Conservation (phyloP, 169 alveolate genomes). For the Plasmodium reichenowi region DNA sequence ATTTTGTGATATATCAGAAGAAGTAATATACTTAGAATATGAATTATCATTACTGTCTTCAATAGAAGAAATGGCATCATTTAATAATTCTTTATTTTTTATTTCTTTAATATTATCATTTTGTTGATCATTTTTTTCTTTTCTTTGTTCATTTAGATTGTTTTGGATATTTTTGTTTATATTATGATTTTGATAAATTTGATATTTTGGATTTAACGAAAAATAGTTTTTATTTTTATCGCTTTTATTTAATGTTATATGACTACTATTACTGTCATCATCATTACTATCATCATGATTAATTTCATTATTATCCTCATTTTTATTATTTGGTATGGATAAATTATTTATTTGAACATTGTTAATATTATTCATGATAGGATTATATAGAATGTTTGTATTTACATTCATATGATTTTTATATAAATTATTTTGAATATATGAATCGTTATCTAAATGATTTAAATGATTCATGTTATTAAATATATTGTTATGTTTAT, state of each 20-base stretch:
- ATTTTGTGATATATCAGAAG: too few species aligned
- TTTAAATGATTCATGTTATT: constrained; percentile 4
- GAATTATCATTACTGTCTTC: too few species aligned
- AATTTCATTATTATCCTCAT: neutral
- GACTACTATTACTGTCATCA: neutral
- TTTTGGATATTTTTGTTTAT: neutral
- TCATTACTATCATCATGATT: neutral
- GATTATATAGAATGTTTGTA: neutral
- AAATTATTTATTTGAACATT: neutral
- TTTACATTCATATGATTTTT: constrained; percentile 8
- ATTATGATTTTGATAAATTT: neutral
- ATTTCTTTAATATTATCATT: too few species aligned
- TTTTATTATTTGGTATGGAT: neutral
- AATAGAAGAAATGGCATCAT: too few species aligned
- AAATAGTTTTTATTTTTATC: neutral
- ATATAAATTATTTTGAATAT: constrained; percentile 4
- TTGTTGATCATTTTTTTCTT: constrained; percentile 1
- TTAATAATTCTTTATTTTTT: too few species aligned
- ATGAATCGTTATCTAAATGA: neutral
- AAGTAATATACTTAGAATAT: too few species aligned
- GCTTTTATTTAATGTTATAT: too few species aligned
- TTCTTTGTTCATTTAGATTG: neutral
- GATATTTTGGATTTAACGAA: too few species aligned
- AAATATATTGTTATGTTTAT: neutral
- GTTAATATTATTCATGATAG: neutral